Conservation (phyloP, 139 green algal species). For the Chlamydomonas incerta region DNA sequence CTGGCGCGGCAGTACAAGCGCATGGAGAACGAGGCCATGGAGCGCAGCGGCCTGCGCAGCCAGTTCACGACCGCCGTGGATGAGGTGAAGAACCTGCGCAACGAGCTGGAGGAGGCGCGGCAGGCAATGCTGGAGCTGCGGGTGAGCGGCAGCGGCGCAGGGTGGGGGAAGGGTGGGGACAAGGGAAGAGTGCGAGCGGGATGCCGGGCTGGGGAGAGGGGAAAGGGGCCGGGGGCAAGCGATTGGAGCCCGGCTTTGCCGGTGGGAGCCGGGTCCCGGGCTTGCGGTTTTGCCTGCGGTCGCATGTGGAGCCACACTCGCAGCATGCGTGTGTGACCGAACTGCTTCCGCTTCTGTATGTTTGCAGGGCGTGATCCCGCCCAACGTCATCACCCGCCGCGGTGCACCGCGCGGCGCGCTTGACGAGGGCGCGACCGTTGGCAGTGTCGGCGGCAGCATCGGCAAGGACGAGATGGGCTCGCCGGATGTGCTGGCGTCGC, state of each 20-base stretch:
- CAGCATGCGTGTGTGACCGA: too few relatives aligned
- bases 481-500: constrained; percentile 6
- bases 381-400: constrained; percentile 5
- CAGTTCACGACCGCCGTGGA: constrained; percentile 33
- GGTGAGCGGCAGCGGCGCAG: background rate
- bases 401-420: background rate
- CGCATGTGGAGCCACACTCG: too few relatives aligned
- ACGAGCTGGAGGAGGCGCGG: constrained; percentile 45
- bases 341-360: too few relatives aligned
- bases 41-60: constrained; percentile 27
- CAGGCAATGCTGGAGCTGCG: constrained; percentile 44
- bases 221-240: too few relatives aligned
- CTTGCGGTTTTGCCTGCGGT: too few relatives aligned
- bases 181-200: background rate
- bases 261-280: too few relatives aligned
- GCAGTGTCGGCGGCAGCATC: too few relatives aligned
- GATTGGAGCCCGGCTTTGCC: too few relatives aligned
- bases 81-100: constrained; percentile 25
- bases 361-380: constrained; percentile 19
- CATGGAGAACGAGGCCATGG: constrained; percentile 35
- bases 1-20: constrained; percentile 41
- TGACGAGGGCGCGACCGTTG: too few relatives aligned
- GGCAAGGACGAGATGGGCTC: background rate
- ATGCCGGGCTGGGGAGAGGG: too few relatives aligned
- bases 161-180: background rate